A percentile compares a stretch with the other conserved stretches of the same genome.
Conservation (phyloP, 352 stramenopile genomes). For the Phytophthora pisi region DNA sequence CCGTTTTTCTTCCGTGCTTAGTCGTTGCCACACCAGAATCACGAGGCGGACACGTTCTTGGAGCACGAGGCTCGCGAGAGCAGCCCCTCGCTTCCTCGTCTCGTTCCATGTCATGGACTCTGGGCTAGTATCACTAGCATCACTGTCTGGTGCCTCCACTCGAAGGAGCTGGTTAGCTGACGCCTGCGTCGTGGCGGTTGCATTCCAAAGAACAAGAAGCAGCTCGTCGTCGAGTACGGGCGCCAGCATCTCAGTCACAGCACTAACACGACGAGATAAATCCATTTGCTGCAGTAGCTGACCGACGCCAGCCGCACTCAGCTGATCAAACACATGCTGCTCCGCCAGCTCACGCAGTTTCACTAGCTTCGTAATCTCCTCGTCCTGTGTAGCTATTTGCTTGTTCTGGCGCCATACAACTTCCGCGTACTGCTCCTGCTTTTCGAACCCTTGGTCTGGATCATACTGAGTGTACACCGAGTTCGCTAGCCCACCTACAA, state of each 20-base stretch:
- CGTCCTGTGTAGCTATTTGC: slow-evolving; percentile 27
- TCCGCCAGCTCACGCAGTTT: slow-evolving; percentile 30
- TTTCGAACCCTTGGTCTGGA: slow-evolving; percentile 34
- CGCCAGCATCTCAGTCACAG: slow-evolving; percentile 49
- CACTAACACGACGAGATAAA: slow-evolving; percentile 25
- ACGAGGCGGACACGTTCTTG: slow-evolving; percentile 70
- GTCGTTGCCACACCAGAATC: slow-evolving; percentile 49
- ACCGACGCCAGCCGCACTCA: slow-evolving; percentile 28
- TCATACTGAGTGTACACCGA: slow-evolving; percentile 66
- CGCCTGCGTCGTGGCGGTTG: slow-evolving; percentile 45
- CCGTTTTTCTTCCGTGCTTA: slow-evolving; percentile 59
- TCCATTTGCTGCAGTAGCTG: slow-evolving; percentile 48
- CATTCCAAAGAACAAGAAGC: slow-evolving; percentile 69
- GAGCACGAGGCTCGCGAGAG: slow-evolving; percentile 53
- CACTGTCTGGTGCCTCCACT: slow-evolving; percentile 2
- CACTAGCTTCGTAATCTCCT: slow-evolving; percentile 24
- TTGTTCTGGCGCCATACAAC: slow-evolving; percentile 32
- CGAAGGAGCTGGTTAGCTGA: slow-evolving; percentile 19
- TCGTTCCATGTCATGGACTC: slow-evolving; percentile 31
- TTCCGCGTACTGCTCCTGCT: slow-evolving; percentile 55
- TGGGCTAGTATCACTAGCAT: not conserved
- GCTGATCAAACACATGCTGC: slow-evolving; percentile 36
- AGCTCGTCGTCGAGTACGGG: slow-evolving; percentile 64
- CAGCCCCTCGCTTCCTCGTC: slow-evolving; percentile 44
- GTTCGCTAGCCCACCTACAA: slow-evolving; percentile 65